phyloP scores from a whole-genome alignment of 371 early-diverging fungal species.

The Chytridium lagenaria region DNA sequence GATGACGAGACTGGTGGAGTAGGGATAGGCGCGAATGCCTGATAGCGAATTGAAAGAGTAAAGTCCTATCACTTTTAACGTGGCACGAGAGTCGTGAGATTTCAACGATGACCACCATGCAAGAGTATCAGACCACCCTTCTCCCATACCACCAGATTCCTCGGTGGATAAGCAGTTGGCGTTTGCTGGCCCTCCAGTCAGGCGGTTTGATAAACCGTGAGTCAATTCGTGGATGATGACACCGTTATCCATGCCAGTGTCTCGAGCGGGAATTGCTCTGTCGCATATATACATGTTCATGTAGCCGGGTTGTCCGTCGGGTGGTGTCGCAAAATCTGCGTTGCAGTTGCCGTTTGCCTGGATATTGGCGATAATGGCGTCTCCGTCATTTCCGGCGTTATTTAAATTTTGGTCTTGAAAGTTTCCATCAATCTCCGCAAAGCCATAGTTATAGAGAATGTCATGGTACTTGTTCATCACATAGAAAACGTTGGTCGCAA shows the following conservation, averaged over 20 bases:
- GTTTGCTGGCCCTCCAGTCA: slow-evolving; percentile 51
- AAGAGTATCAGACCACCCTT: slow-evolving; percentile 93
- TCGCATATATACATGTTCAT: background rate
- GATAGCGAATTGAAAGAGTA: slow-evolving; percentile 11
- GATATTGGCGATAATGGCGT: slow-evolving; percentile 44
- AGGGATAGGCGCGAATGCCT: slow-evolving; percentile 65
- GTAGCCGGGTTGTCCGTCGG: slow-evolving; percentile 35
- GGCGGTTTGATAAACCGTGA: slow-evolving; percentile 51
- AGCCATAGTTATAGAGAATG: slow-evolving; percentile 81
- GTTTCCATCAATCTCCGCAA: slow-evolving; percentile 87
- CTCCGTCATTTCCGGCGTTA: slow-evolving; percentile 33
- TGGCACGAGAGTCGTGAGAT: slow-evolving; percentile 35
- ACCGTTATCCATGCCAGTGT: background rate
- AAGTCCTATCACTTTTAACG: slow-evolving; percentile 31
- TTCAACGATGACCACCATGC: slow-evolving; percentile 47
- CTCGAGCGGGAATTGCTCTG: background rate
- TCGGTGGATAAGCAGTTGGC: slow-evolving; percentile 65
- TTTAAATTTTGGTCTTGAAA: slow-evolving; percentile 62
- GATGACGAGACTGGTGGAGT: slow-evolving; percentile 32
- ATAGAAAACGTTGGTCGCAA: slow-evolving; percentile 88
- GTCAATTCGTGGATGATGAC: slow-evolving; percentile 54
- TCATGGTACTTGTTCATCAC: slow-evolving; percentile 73
- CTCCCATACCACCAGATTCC: slow-evolving; percentile 92
- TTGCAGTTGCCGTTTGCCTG: slow-evolving; percentile 50
- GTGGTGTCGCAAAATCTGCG: slow-evolving; percentile 5